These are phyloP conservation scores for Globisporangium carolinianum DNA, from an alignment of 352 stramenopile genomes.

Conservation along the genomic window DNA sequence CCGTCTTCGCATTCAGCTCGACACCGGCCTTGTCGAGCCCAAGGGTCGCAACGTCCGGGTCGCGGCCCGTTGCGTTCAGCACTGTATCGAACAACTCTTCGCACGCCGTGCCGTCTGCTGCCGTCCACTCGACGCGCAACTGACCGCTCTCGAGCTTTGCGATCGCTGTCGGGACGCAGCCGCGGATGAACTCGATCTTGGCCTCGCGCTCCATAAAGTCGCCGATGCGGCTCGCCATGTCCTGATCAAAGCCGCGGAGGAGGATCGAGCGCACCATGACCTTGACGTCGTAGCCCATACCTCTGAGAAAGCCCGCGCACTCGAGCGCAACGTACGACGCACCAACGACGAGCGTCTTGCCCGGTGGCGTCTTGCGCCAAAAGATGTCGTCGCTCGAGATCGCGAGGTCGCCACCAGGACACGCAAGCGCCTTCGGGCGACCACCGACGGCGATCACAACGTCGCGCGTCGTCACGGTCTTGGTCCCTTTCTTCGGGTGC, in stretches of 20 bases:
- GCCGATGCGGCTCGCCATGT: conserved; percentile 93
- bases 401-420: conserved; percentile 88
- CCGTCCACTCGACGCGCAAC: conserved; percentile 81
- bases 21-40: conserved; percentile 85
- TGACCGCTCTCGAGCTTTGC: conserved; percentile 84
- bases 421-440: conserved; percentile 84
- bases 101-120: conserved; percentile 34
- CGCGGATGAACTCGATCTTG: conserved; percentile 90
- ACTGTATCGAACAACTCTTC: conserved; percentile 96
- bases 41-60: conserved; percentile 90
- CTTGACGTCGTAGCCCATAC: conserved; percentile 94
- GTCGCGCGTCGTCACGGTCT: conserved; percentile 86
- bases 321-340: conserved; percentile 98
- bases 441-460: conserved; percentile 95
- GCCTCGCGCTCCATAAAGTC: conserved; percentile 89
- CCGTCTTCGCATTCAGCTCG: conserved; percentile 84
- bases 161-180: conserved; percentile 88
- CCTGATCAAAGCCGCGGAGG: conserved; percentile 96
- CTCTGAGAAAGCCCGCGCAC: conserved; percentile 95
- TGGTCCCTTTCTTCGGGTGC: conserved; percentile 86
- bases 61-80: conserved; percentile 91
- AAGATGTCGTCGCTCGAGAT: conserved; percentile 91
- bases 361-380: conserved; percentile 80
- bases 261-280: conserved; percentile 97
- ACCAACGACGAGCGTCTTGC: conserved; percentile 96